These are phyloP conservation scores for Drechslerella stenobrocha DNA, from an alignment of 2,329 filamentous ascomycete species.

Conservation along the genomic window DNA sequence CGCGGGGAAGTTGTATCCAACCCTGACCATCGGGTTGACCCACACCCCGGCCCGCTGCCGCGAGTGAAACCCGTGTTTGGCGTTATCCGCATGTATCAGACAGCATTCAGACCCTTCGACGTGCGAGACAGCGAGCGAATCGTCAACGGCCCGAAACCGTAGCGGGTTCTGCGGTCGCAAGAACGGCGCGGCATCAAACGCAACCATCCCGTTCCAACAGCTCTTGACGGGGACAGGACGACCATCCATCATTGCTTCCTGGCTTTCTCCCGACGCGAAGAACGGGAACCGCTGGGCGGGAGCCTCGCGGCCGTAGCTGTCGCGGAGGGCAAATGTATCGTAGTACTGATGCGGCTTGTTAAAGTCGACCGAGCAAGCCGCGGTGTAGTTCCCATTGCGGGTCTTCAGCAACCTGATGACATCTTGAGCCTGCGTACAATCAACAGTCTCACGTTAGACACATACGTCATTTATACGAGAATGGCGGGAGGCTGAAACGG, in stretches of 20 bases:
- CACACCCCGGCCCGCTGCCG: constrained; percentile 62
- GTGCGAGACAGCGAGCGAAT: constrained; percentile 65
- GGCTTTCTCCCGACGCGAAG: constrained; percentile 60
- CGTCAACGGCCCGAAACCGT: constrained; percentile 67
- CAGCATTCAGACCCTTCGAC: constrained; percentile 80
- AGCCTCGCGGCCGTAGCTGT: constrained; percentile 60
- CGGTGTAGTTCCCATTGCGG: constrained; percentile 64
- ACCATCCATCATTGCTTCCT: constrained; percentile 61
- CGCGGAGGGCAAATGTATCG: constrained; percentile 67
- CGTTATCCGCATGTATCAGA: constrained; percentile 73
- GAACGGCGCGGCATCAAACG: constrained; percentile 64
- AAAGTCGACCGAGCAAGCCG: constrained; percentile 67
- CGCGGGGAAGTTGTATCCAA: constrained; percentile 65
- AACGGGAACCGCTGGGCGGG: constrained; percentile 65
- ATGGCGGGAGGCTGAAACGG: too few species aligned
- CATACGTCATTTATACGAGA: neutral
- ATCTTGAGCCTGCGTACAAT: constrained; percentile 59
- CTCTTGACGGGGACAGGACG: constrained; percentile 64
- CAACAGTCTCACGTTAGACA: neutral
- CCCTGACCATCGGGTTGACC: constrained; percentile 70
- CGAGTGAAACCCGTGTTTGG: constrained; percentile 56
- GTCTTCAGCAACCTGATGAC: constrained; percentile 64
- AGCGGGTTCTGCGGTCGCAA: constrained; percentile 58
- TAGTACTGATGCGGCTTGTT: constrained; percentile 62
- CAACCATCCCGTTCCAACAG: constrained; percentile 69